Evolutionary conservation across 306 rosid species (phyloP).

Genomic region (Hippophae gyantsensis): DNA sequence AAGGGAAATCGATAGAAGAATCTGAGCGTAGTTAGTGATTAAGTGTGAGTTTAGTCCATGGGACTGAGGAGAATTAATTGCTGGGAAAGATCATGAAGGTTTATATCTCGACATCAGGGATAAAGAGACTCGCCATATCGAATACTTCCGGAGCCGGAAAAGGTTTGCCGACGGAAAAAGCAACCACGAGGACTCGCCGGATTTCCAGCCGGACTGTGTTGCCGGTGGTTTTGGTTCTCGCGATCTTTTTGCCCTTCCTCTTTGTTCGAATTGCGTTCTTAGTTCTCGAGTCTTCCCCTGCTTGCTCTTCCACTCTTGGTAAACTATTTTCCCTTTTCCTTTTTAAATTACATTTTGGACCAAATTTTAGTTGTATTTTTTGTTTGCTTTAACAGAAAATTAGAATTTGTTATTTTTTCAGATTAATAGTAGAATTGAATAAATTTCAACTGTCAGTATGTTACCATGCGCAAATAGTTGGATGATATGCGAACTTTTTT

Average conservation of each 20-base stretch:
- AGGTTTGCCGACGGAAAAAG: conserved; percentile 22
- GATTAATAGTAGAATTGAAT: too few relatives aligned
- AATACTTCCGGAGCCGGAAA: conserved; percentile 34
- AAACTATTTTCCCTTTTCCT: background rate
- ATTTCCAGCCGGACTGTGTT: conserved; percentile 36
- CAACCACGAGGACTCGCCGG: conserved; percentile 46
- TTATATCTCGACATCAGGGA: conserved; percentile 67
- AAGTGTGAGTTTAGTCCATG: background rate
- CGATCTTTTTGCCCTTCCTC: conserved; percentile 52
- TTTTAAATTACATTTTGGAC: background rate
- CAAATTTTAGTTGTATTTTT: background rate
- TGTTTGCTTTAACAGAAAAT: background rate
- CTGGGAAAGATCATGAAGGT: conserved; percentile 49
- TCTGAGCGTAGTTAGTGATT: background rate
- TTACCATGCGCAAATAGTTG: too few relatives aligned
- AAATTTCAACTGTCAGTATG: too few relatives aligned
- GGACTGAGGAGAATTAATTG: conserved; percentile 16
- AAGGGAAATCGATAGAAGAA: too few relatives aligned
- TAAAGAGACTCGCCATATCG: conserved; percentile 55
- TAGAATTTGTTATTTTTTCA: too few relatives aligned
- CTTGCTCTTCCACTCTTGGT: conserved; percentile 58
- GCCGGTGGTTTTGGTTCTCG: conserved; percentile 46
- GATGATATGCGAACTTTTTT: too few relatives aligned
- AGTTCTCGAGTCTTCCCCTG: conserved; percentile 68
- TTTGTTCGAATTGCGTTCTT: conserved; percentile 61